Percentiles rank a stretch among this genome's conserved stretches.
Conservation (phyloP, 140 eudicot genomes). For the Bidens hawaiensis region DNA sequence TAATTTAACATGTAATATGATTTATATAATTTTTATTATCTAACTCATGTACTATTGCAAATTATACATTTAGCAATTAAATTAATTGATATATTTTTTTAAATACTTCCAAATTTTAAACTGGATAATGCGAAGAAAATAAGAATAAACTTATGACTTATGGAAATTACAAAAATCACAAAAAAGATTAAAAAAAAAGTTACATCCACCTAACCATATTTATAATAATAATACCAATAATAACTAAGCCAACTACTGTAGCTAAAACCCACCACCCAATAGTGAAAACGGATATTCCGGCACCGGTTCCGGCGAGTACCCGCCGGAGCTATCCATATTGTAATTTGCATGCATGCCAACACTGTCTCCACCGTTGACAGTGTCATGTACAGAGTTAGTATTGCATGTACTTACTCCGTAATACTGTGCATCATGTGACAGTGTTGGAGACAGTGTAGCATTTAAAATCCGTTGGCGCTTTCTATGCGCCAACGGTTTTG, state of each 20-base stretch:
- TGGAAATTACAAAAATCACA: neutral
- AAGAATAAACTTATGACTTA: neutral
- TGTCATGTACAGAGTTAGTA: neutral
- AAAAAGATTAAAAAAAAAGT: neutral
- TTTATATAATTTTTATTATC: no score
- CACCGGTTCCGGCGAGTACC: conserved; percentile 26
- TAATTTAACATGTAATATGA: no score
- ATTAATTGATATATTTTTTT: no score
- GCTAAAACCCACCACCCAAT: conserved; percentile 58
- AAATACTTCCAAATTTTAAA: no score
- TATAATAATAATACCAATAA: neutral
- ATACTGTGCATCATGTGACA: conserved; percentile 20
- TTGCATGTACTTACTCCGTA: conserved; percentile 14
- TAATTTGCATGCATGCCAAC: conserved; percentile 18
- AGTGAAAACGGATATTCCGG: conserved; percentile 58
- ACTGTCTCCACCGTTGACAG: conserved; percentile 37
- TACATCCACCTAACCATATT: neutral
- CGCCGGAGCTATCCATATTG: conserved; percentile 24
- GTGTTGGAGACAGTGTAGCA: conserved; percentile 25
- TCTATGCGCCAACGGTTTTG: conserved; percentile 26
- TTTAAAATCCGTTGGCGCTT: conserved; percentile 37
- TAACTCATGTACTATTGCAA: no score
- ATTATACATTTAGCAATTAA: no score
- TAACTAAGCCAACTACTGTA: conserved; percentile 12
- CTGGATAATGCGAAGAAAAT: neutral